Evolutionary conservation across 495 filamentous ascomycete genomes (phyloP).

Genomic region (Talaromyces adpressus): DNA sequence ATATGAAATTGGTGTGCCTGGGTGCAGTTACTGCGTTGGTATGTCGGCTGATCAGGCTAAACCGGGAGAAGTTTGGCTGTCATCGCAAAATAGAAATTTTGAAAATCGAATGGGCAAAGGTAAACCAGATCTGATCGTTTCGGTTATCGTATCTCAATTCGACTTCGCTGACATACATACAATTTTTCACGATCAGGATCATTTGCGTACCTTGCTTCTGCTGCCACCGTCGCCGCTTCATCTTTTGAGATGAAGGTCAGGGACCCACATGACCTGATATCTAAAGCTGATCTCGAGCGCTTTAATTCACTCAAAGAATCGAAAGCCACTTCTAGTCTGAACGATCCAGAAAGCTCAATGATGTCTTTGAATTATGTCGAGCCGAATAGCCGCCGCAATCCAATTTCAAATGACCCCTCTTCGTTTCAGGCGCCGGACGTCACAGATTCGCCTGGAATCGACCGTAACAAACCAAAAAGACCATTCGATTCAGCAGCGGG

Average conservation of each 20-base stretch:
- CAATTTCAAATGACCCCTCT: background rate
- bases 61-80: constrained; percentile 37
- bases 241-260: constrained; percentile 30
- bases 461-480: background rate
- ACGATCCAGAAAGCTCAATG: too few species aligned
- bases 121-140: constrained; percentile 7
- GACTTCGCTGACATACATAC: background rate
- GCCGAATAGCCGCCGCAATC: background rate
- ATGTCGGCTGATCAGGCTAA: constrained; percentile 35
- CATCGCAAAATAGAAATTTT: constrained; percentile 41
- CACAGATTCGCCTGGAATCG: background rate
- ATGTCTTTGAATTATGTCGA: background rate
- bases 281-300: constrained; percentile 18
- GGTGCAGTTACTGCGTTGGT: constrained; percentile 42
- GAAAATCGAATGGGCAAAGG: constrained; percentile 42
- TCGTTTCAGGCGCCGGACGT: background rate
- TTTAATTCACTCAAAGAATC: constrained; percentile 15
- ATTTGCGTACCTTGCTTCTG: constrained; percentile 32
- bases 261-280: constrained; percentile 23
- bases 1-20: constrained; percentile 33
- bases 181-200: constrained; percentile 19
- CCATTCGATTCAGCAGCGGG: background rate
- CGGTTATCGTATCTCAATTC: too few species aligned
- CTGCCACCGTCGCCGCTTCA: constrained; percentile 35
- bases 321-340: background rate